Evolutionary conservation across 1,284 basidiomycete genomes (phyloP), one percentile per base, ranked within the genome.

Genomic region (Austroboletus niveus): DNA sequence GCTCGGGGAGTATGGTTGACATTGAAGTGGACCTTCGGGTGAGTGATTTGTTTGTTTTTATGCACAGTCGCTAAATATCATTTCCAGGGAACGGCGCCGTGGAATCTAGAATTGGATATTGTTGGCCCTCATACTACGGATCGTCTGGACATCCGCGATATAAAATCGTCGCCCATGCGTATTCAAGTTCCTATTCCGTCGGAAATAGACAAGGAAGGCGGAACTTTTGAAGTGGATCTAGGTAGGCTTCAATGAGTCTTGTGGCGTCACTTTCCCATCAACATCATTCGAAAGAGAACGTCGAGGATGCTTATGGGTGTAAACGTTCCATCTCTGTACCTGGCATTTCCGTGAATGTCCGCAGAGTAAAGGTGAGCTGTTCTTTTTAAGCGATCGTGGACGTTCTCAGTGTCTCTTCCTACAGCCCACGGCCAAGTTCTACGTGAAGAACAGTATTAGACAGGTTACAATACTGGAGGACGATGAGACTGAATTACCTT

Each of bases 241-340:
- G 79, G 88, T 88, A 59, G 57, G 77, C 68, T 20, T 27, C 38
- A 9, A 14, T 38, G 5, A 34, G 20, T 39, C 29, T 48, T 35
- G 27, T 42, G 46, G 20, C 7, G 14, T 24, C 15, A 24, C 15
- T 41, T 35, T 32, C 41, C 48, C n/a, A 42, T 22, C 55, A 12
- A 57, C 45, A 29, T 14, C 36, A 34, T 42, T 5, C 36, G 42
- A 38, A 58, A 89, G 87, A 91, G 52, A 91, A 84, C 59, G 83
- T 98, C 38, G 89, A 92, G 65, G 96, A 98, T 70, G 84, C 83
- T 2, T 92, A 92, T 61, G 89, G 89, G 20, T 98, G 96, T 71
- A 89, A 89, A 62, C 81, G 91, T 39, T 69, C 84, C 17, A 72
- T 98, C 24, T 81, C 84, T 20, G 84, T 87, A 1, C 85, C 89